Evolutionary conservation across 2,329 filamentous ascomycete genomes (phyloP), one percentile per base, ranked within the genome.

Genomic region (Ampelomyces quisqualis): DNA sequence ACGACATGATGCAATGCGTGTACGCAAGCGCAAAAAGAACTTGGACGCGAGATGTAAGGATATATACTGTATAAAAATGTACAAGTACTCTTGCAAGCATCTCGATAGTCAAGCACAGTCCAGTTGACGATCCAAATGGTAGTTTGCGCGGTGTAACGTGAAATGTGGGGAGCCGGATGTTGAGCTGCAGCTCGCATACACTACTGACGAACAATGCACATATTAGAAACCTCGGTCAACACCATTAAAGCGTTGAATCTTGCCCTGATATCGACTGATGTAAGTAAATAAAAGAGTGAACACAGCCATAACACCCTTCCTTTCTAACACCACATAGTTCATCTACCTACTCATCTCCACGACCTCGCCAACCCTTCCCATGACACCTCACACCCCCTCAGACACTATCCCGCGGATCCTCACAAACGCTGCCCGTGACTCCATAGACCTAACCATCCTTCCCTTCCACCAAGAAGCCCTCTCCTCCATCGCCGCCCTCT

Each of bases 381-480:
- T 11, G 6, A 10, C 34, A 27, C 9, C 22, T 4, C 21, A 26
- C n/a, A 14, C 31, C 4, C 8, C 31, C 17, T 14, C 31, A 1
- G n/a, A 6, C 27, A 26, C 23, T 13, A 38, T 24, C 19, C 2
- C 34, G 10, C 15, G 19, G 24, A 38, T 39, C 20, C 20, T 18
- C 20, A 17, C 26, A 9, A 49, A 45, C 11, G 58, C 60, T 1
- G 5, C 31, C 2, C 15, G 24, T 5, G 45, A 56, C 24, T 37
- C 38, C 2, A 66, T 70, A 15, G 53, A 65, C 31, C 44, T 70
- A 0, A 48, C 51, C 9, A 38, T 35, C 8, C 58, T 70, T 3
- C 54, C 61, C 2, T 66, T 70, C 47, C 45, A 56, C 14, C 19
- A 49, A 14, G 50, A 57, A 30, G 66, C 64, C 0, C 50, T 70